Evolutionary conservation across 495 filamentous ascomycete species (phyloP).

Genomic region (Opeltia flavorubescens): DNA sequence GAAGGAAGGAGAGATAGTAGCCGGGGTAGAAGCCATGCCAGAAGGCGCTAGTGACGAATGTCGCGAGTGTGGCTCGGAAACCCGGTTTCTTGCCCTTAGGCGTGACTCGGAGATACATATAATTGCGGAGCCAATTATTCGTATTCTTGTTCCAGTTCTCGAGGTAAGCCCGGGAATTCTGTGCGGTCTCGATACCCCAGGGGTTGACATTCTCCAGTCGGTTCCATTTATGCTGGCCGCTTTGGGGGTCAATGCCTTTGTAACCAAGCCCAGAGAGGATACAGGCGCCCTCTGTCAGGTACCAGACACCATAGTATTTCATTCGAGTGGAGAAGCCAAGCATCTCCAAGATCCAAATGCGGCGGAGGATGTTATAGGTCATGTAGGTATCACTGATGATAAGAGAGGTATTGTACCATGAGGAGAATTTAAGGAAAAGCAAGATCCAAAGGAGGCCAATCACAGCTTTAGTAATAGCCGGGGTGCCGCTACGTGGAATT

Average conservation of each 20-base stretch:
- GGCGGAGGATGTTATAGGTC: slow-evolving; percentile 50
- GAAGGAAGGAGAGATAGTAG: slow-evolving; percentile 82
- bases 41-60: slow-evolving; percentile 83
- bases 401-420: slow-evolving; percentile 45
- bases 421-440: slow-evolving; percentile 58
- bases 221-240: slow-evolving; percentile 76
- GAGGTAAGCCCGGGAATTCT: slow-evolving; percentile 79
- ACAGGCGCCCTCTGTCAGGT: slow-evolving; percentile 82
- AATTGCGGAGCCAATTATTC: slow-evolving; percentile 92
- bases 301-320: slow-evolving; percentile 96
- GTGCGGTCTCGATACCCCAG: slow-evolving; percentile 67
- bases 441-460: slow-evolving; percentile 66
- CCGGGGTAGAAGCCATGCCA: slow-evolving; percentile 98
- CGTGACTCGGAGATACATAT: slow-evolving; percentile 88
- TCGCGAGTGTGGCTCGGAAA: slow-evolving; percentile 86
- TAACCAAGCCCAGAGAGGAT: slow-evolving; percentile 89
- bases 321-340: slow-evolving; percentile 63
- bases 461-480: slow-evolving; percentile 63
- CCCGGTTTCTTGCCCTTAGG: slow-evolving; percentile 93
- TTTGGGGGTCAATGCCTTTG: slow-evolving; percentile 75
- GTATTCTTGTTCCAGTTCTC: slow-evolving; percentile 98
- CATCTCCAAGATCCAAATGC: slow-evolving; percentile 69
- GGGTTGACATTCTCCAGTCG: slow-evolving; percentile 78
- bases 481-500: slow-evolving; percentile 82
- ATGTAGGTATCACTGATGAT: slow-evolving; percentile 49